Conservation (phyloP, 805 yeast species). For the Cyberlindnera veronae region DNA sequence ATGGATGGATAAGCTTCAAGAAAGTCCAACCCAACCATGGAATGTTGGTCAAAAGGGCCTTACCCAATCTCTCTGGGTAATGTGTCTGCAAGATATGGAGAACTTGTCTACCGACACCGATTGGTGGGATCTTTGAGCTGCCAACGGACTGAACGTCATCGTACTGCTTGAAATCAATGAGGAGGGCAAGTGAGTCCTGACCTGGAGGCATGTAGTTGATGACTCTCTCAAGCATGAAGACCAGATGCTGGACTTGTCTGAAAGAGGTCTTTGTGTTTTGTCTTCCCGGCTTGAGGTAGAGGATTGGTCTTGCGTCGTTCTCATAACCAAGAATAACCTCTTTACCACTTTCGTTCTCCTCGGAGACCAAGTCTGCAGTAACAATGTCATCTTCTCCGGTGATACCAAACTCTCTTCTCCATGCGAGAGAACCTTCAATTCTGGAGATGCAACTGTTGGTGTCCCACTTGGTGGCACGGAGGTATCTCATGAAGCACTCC, state of each 20-base stretch:
- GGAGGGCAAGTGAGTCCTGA: conserved; percentile 86
- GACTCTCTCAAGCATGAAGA: conserved; percentile 86
- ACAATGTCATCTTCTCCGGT: conserved; percentile 49
- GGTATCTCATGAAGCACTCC: conserved; percentile 86
- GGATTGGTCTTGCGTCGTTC: conserved; percentile 84
- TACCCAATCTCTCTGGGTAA: conserved; percentile 95
- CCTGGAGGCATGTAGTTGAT: conserved; percentile 96
- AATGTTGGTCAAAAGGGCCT: conserved; percentile 85
- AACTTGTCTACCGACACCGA: conserved; percentile 86
- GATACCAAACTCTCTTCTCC: conserved; percentile 94
- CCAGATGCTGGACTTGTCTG: conserved; percentile 94
- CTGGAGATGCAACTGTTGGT: conserved; percentile 67
- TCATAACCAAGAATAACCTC: conserved; percentile 90
- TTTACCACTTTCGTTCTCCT: conserved; percentile 88
- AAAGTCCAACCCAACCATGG: conserved; percentile 95
- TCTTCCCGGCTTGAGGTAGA: conserved; percentile 89
- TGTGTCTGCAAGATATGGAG: conserved; percentile 92
- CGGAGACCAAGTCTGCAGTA: conserved; percentile 50
- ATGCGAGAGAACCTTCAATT: conserved; percentile 71
- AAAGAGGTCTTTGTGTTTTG: conserved; percentile 90
- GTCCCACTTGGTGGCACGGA: conserved; percentile 93
- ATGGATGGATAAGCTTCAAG: conserved; percentile 82
- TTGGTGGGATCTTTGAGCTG: conserved; percentile 70
- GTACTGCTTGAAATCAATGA: conserved; percentile 88
- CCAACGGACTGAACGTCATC: conserved; percentile 43